Conservation (phyloP, 1,284 basidiomycete species). For the Prillingera fragicola region DNA sequence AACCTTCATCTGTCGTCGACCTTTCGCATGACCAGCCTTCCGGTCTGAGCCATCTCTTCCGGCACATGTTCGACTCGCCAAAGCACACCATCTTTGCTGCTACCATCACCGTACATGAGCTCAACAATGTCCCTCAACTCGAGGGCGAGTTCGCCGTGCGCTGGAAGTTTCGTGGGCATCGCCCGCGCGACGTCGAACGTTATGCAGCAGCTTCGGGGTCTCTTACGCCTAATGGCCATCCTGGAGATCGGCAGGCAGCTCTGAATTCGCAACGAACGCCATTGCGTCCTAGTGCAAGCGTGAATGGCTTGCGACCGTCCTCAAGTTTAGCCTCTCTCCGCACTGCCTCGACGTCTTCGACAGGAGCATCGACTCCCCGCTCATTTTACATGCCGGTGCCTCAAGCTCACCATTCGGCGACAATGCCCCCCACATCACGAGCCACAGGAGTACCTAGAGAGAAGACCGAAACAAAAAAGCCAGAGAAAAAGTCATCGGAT, state of each 20-base stretch:
- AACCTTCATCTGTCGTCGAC: neutral
- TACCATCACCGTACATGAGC: constrained; percentile 34
- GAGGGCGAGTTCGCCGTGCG: constrained; percentile 34
- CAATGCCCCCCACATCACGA: neutral
- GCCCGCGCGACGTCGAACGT: constrained; percentile 19
- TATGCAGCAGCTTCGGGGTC: neutral
- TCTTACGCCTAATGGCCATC: too few relatives aligned
- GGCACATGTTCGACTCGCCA: constrained; percentile 28
- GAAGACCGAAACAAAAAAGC: neutral
- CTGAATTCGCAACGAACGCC: too few relatives aligned
- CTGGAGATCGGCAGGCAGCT: too few relatives aligned
- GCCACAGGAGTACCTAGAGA: neutral
- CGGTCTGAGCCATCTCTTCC: constrained; percentile 13
- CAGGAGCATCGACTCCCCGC: neutral
- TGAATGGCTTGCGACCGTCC: neutral
- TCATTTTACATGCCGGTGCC: too few relatives aligned
- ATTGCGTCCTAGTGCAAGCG: too few relatives aligned
- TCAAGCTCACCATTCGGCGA: neutral
- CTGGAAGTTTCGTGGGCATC: constrained; percentile 39
- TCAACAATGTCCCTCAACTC: constrained; percentile 41
- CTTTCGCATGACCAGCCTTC: constrained; percentile 1
- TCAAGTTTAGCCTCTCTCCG: neutral
- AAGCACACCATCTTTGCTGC: constrained; percentile 31
- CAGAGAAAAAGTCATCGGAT: constrained; percentile 22
- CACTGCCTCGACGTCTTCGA: neutral